Percentiles rank a stretch among this genome's conserved stretches.
phyloP scores from a whole-genome alignment of 2,329 filamentous ascomycete species.

The Coniochaeta prunicola region DNA sequence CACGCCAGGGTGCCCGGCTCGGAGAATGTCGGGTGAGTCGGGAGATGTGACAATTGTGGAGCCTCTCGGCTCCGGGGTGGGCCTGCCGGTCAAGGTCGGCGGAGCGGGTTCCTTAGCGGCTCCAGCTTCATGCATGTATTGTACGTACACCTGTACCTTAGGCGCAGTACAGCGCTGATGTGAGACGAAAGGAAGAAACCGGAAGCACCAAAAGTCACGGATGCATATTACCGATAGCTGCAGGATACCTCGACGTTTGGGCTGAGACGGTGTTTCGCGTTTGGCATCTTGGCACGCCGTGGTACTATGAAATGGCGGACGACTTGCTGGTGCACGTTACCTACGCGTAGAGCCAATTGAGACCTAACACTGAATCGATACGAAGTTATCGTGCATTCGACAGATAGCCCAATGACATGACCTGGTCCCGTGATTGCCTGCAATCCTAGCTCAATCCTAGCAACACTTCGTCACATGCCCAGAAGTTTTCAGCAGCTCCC shows the following conservation, averaged over 20 bases:
- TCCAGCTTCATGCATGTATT: no score
- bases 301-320: no score
- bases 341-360: no score
- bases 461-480: neutral
- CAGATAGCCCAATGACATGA: neutral
- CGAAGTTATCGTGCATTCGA: neutral
- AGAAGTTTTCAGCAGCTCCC: neutral
- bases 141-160: no score
- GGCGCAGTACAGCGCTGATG: neutral
- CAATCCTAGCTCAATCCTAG: neutral
- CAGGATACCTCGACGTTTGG: neutral
- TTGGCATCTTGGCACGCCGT: neutral
- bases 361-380: neutral
- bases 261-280: neutral
- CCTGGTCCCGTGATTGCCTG: neutral
- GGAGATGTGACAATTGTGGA: neutral
- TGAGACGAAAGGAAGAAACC: neutral
- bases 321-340: no score
- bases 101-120: neutral
- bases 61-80: neutral
- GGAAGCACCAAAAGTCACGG: neutral
- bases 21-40: constrained; percentile 1
- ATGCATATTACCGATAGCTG: neutral
- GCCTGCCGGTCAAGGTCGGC: neutral
- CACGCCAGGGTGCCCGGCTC: neutral